These are phyloP conservation scores for Alnus glutinosa DNA, from an alignment of 306 rosid genomes.

Conservation along the genomic window DNA sequence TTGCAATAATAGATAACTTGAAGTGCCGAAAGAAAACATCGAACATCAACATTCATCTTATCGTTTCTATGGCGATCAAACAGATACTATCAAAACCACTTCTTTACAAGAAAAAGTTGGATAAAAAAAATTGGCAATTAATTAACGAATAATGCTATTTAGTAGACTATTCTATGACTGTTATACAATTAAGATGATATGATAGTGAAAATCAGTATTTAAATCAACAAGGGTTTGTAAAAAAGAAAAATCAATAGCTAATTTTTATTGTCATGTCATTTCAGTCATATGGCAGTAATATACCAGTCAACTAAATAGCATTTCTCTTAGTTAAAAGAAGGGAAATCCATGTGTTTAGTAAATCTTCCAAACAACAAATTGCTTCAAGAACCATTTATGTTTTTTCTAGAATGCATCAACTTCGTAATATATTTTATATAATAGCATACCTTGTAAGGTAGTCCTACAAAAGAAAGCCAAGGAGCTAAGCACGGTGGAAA, in stretches of 20 bases:
- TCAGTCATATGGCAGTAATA: too few species aligned
- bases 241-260: too few species aligned
- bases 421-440: background rate
- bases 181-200: too few species aligned
- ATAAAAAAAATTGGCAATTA: background rate
- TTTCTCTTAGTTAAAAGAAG: background rate
- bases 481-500: constrained; percentile 28
- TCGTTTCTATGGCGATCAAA: background rate
- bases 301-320: too few species aligned
- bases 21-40: background rate
- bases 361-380: background rate
- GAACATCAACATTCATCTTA: background rate
- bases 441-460: constrained; percentile 11
- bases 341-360: background rate
- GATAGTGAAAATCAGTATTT: too few species aligned
- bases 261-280: too few species aligned
- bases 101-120: background rate
- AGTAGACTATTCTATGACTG: too few species aligned
- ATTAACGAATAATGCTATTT: too few species aligned
- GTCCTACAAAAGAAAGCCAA: constrained; percentile 27
- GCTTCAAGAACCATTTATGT: background rate
- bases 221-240: too few species aligned
- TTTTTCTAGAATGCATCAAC: background rate
- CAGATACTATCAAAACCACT: background rate
- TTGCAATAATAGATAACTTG: background rate